These are phyloP conservation scores for Bipolaris oryzae DNA, from an alignment of 2,329 filamentous ascomycete species.

Conservation along the genomic window DNA sequence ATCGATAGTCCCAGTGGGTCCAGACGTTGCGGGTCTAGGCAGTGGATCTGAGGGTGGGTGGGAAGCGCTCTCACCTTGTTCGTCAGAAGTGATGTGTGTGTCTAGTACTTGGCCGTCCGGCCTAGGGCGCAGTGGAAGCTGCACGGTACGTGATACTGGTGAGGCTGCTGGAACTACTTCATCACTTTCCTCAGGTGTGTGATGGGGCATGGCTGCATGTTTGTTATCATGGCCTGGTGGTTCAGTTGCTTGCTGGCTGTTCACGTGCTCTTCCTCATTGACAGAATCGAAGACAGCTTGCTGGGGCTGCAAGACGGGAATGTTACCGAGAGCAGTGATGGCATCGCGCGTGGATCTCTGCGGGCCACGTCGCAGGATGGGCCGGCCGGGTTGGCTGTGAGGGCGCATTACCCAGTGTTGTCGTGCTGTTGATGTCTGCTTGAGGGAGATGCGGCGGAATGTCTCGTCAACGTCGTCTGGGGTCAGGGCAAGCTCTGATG, in stretches of 20 bases:
- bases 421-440: slow-evolving; percentile 22
- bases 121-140: slow-evolving; percentile 33
- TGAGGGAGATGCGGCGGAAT: slow-evolving; percentile 38
- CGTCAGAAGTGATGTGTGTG: slow-evolving; percentile 2
- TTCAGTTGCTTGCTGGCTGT: background rate
- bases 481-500: slow-evolving; percentile 47
- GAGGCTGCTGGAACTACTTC: slow-evolving; percentile 10
- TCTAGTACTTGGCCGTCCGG: slow-evolving; percentile 1
- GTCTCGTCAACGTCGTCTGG: slow-evolving; percentile 46
- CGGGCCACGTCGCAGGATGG: slow-evolving; percentile 37
- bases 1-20: slow-evolving; percentile 15
- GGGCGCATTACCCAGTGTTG: slow-evolving; percentile 9
- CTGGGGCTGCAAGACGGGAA: slow-evolving; percentile 36
- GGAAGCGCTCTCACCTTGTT: slow-evolving; percentile 13
- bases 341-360: slow-evolving; percentile 40
- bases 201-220: background rate
- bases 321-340: slow-evolving; percentile 31
- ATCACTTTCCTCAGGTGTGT: slow-evolving; percentile 5
- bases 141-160: slow-evolving; percentile 13
- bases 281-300: slow-evolving; percentile 27
- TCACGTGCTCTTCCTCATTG: slow-evolving; percentile 18
- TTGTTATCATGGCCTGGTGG: slow-evolving; percentile 2
- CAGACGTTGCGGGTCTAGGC: slow-evolving; percentile 10
- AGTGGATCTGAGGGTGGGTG: slow-evolving; percentile 14
- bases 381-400: slow-evolving; percentile 20